phyloP scores from a whole-genome alignment of 2,329 filamentous ascomycete genomes.

The Phialophora macrospora region DNA sequence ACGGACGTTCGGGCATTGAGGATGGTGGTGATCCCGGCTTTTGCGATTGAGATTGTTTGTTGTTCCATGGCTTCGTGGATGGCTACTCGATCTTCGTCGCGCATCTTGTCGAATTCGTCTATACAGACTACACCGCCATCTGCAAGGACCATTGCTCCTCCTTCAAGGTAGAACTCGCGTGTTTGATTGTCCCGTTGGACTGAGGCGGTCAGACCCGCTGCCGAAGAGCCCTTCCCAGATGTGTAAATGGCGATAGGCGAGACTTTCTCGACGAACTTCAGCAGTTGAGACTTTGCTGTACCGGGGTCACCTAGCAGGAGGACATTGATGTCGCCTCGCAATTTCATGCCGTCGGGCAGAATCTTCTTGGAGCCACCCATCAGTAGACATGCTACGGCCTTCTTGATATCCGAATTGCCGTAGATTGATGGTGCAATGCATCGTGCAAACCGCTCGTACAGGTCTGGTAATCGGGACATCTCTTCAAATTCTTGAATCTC shows the following conservation, averaged over 20 bases:
- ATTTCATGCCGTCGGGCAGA: conserved; percentile 93
- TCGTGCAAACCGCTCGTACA: conserved; percentile 88
- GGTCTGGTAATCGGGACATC: conserved; percentile 83
- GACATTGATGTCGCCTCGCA: conserved; percentile 97
- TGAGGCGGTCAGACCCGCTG: conserved; percentile 94
- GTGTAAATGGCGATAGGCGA: conserved; percentile 98
- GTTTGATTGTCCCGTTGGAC: conserved; percentile 92
- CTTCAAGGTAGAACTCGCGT: conserved; percentile 96
- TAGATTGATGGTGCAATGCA: conserved; percentile 98
- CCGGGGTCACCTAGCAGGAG: conserved; percentile 94
- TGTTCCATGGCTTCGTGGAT: conserved; percentile 99
- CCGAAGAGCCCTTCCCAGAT: conserved; percentile 96
- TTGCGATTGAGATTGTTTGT: conserved; percentile 95
- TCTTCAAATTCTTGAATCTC: conserved; percentile 97
- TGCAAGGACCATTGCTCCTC: conserved; percentile 96
- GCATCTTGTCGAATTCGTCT: conserved; percentile 99
- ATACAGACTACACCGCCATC: conserved; percentile 98
- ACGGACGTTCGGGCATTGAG: conserved; percentile 95
- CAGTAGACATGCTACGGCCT: conserved; percentile 89
- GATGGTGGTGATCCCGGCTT: conserved; percentile 97
- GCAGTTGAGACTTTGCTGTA: conserved; percentile 94
- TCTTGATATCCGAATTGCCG: conserved; percentile 94
- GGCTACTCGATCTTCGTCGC: conserved; percentile 94
- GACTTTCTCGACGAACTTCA: conserved; percentile 97
- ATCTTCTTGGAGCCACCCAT: conserved; percentile 98